Evolutionary conservation across 352 stramenopile species (phyloP).

Genomic region (Phytophthora capsici): DNA sequence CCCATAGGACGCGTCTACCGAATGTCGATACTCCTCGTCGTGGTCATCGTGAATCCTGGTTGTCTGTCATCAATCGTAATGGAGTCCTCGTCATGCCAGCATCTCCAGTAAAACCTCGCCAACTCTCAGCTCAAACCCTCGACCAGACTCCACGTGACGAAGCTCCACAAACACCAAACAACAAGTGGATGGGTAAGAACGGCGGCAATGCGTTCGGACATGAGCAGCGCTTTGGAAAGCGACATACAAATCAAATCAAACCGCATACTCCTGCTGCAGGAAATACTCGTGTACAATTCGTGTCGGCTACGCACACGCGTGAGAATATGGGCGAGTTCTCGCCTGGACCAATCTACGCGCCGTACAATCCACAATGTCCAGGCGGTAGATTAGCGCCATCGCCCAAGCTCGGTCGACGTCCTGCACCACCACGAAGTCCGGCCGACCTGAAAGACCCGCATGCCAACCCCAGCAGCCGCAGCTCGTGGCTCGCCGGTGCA

Average conservation of each 20-base stretch:
- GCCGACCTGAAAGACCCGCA: slow-evolving; percentile 66
- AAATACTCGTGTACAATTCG: slow-evolving; percentile 75
- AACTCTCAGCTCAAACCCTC: slow-evolving; percentile 6
- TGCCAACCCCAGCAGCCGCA: slow-evolving; percentile 78
- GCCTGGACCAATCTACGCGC: slow-evolving; percentile 80
- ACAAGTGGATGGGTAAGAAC: slow-evolving; percentile 45
- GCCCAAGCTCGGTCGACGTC: slow-evolving; percentile 38
- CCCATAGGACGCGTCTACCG: slow-evolving; percentile 59
- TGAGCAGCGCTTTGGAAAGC: slow-evolving; percentile 75
- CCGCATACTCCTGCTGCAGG: slow-evolving; percentile 41
- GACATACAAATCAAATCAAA: slow-evolving; percentile 35
- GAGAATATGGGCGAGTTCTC: slow-evolving; percentile 91
- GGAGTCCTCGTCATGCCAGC: slow-evolving; percentile 78
- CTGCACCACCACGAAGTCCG: slow-evolving; percentile 49
- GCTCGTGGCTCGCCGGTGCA: slow-evolving; percentile 81
- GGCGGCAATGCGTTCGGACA: slow-evolving; percentile 71
- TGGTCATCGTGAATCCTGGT: slow-evolving; percentile 79
- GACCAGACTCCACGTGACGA: slow-evolving; percentile 28
- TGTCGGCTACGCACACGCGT: slow-evolving; percentile 75
- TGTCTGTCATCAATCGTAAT: slow-evolving; percentile 85
- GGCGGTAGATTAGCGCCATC: slow-evolving; percentile 72
- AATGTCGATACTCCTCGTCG: slow-evolving; percentile 59
- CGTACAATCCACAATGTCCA: slow-evolving; percentile 72
- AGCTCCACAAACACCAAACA: slow-evolving; percentile 18
- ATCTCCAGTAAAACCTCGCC: slow-evolving; percentile 40